These are phyloP conservation scores for Ceratocystiopsis sp. DNA, from an alignment of 2,329 filamentous ascomycete species.

Conservation along the genomic window DNA sequence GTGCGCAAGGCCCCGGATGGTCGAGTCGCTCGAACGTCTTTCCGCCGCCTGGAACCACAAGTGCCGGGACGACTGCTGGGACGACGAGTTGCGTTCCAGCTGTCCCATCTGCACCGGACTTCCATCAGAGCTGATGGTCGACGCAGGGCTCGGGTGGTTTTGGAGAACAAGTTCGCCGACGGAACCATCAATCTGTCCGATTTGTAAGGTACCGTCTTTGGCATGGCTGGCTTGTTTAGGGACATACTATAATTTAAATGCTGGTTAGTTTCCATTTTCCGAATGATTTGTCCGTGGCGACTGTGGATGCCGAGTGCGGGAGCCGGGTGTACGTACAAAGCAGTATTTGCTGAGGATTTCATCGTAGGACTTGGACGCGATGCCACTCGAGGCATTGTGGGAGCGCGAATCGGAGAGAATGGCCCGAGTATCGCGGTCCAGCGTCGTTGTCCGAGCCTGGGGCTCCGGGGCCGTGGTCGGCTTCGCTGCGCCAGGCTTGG, in stretches of 20 bases:
- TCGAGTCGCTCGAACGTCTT: too few relatives aligned
- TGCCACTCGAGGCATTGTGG: conserved; percentile 25
- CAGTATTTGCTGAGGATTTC: conserved; percentile 98
- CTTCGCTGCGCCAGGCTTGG: neutral
- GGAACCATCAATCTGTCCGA: conserved; percentile 15
- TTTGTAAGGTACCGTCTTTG: conserved; percentile 27
- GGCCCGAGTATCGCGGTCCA: conserved; percentile 1
- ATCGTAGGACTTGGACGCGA: conserved; percentile 82
- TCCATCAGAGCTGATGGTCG: conserved; percentile 19
- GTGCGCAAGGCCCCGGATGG: neutral
- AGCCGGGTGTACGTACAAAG: conserved; percentile 67
- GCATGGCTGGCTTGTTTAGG: conserved; percentile 38
- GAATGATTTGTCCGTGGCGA: conserved; percentile 20
- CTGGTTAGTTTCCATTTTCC: conserved; percentile 4
- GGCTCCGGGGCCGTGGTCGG: conserved; percentile 4
- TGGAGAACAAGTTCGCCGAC: too few relatives aligned
- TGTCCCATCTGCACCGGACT: conserved; percentile 19
- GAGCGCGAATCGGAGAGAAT: conserved; percentile 9
- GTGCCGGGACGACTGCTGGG: conserved; percentile 20
- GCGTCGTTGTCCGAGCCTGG: conserved; percentile 2
- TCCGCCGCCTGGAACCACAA: too few relatives aligned
- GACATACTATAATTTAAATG: conserved; percentile 33
- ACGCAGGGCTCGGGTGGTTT: conserved; percentile 15
- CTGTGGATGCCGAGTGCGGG: conserved; percentile 11
- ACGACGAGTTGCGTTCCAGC: conserved; percentile 3